Evolutionary conservation across 2,329 filamentous ascomycete species (phyloP).

Genomic region (Penicillium brevicompactum): DNA sequence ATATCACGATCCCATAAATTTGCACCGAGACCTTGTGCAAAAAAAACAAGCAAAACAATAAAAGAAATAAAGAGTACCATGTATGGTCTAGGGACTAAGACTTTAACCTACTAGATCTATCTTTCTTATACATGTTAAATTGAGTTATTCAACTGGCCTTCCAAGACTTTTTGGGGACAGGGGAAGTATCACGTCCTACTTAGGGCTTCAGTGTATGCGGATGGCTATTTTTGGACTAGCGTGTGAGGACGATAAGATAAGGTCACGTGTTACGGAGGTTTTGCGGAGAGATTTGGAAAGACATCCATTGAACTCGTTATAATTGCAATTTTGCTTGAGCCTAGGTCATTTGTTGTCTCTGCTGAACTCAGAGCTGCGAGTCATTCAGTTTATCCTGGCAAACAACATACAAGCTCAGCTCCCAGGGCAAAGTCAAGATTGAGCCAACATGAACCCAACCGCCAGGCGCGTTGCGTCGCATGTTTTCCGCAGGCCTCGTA

Average conservation of each 20-base stretch:
- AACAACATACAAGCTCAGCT: not conserved
- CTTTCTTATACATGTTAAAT: no score
- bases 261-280: slow-evolving; percentile 31
- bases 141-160: not conserved
- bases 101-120: no score
- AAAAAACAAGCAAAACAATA: no score
- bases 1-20: no score
- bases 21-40: no score
- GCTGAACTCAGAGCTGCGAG: rapidly evolving
- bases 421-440: not conserved
- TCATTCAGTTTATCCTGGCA: not conserved
- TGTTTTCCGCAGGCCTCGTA: slow-evolving; percentile 24
- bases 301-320: not conserved
- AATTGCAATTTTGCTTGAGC: not conserved
- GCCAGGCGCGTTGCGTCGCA: slow-evolving; percentile 32
- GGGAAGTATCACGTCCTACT: not conserved
- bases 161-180: not conserved
- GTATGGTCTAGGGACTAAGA: no score
- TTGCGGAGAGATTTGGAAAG: slow-evolving; percentile 29
- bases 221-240: not conserved
- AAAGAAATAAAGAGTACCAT: no score
- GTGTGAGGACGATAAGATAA: slow-evolving; percentile 13
- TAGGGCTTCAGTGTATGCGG: not conserved
- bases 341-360: not conserved
- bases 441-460: slow-evolving; percentile 30